Base-by-base conservation (phyloP, 495 filamentous ascomycete genomes). In the Aspergillus cavernicola region DNA sequence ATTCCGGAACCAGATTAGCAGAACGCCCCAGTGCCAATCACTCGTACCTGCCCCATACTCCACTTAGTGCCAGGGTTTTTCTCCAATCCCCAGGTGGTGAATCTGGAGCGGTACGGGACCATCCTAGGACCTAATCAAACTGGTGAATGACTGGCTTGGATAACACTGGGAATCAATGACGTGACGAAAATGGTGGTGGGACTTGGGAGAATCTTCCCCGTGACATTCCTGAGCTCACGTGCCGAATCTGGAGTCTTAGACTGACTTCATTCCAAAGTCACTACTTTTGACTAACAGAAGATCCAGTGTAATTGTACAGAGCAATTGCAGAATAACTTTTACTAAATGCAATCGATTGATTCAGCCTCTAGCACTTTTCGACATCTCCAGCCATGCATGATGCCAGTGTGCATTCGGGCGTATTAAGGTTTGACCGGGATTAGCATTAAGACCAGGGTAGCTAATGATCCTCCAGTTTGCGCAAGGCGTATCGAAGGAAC, bases 181-280 rank as follows among this genome's bases (percentile, higher is more conserved):
- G 16, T 16, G 35, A 38, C 11, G 18, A 9, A 28, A 9, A 28
- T 28, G 24, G 4, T 4, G 4, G n/a, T 18, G 6, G 10, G 35
- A n/a, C 18, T 19, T 45, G 32, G 42, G 42, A 35, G 33, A 40
- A 40, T 47, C n/a, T 54, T 40, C 23, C 33, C 33, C 33, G 8
- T 38, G 10, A 54, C 42, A 54, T 54, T 54, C 52, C 35, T 40
- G n/a, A 16, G 6, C 18, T 47, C 52, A 54, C 52, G 52, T 54
- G 52, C 41, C 2, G 19, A 40, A 38, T 16, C 15, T 38, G 36
- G 36, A 38, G 15, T 22, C 37, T 40, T n/a, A n/a, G n/a, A n/a
- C n/a, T n/a, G n/a, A n/a, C n/a, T n/a, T n/a, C n/a, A n/a, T n/a
- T n/a, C n/a, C n/a, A n/a, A n/a, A n/a, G n/a, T n/a, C n/a, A n/a